A percentile compares a stretch with the other conserved stretches of the same genome.
Evolutionary conservation across 306 rosid genomes (phyloP).

Genomic region (Gleditsia sinensis): DNA sequence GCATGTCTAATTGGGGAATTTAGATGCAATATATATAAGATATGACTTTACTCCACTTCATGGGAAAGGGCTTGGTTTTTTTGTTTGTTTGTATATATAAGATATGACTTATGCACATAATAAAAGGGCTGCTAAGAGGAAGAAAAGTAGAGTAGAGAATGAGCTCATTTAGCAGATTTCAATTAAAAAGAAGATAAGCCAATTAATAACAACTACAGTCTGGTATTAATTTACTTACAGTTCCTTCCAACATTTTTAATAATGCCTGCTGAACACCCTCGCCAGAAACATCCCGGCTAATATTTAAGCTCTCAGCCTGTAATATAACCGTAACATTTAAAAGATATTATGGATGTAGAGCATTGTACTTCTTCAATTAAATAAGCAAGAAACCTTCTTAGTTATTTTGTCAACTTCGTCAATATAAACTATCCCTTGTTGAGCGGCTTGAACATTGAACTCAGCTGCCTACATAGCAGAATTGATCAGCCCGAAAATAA

Average conservation of each 20-base stretch:
- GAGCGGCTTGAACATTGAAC: slow-evolving; percentile 97
- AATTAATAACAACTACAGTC: slow-evolving; percentile 15
- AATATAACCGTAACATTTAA: slow-evolving; percentile 32
- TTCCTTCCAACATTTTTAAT: slow-evolving; percentile 98
- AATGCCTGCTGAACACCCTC: slow-evolving; percentile 99
- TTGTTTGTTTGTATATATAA: too few relatives aligned
- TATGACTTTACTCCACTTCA: too few relatives aligned
- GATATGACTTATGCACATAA: background rate
- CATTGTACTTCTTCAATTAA: slow-evolving; percentile 1
- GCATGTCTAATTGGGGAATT: background rate
- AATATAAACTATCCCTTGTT: slow-evolving; percentile 94
- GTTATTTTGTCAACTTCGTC: slow-evolving; percentile 99
- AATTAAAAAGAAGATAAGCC: slow-evolving; percentile 19
- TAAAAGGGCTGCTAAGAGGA: background rate
- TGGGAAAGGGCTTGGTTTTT: too few relatives aligned
- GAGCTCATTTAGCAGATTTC: background rate
- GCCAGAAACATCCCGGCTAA: slow-evolving; percentile 97
- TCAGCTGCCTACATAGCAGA: slow-evolving; percentile 79
- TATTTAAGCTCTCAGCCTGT: slow-evolving; percentile 93
- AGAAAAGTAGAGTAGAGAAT: background rate
- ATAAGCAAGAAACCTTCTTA: slow-evolving; percentile 71
- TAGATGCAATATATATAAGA: background rate
- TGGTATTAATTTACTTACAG: slow-evolving; percentile 61
- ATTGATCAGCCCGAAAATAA: slow-evolving; percentile 32
- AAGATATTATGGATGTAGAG: slow-evolving; percentile 27